These are phyloP conservation scores for Fraxinus paxiana DNA, from an alignment of 305 asterid species.

Conservation along the genomic window DNA sequence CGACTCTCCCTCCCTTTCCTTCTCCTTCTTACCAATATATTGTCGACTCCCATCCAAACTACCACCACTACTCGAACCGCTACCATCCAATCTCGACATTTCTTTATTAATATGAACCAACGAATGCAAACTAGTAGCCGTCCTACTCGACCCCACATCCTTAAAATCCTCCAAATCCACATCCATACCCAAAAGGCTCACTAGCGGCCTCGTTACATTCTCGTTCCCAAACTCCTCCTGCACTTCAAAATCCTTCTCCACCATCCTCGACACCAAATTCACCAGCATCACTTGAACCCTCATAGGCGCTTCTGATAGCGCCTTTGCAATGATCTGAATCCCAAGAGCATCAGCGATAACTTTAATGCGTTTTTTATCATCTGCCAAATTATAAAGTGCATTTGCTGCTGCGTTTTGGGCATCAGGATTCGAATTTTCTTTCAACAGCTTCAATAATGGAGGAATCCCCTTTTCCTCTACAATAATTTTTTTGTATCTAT, in stretches of 20 bases:
- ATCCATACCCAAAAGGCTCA: slow-evolving; percentile 47
- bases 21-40: slow-evolving; percentile 30
- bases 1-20: slow-evolving; percentile 41
- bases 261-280: slow-evolving; percentile 44
- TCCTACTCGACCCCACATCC: slow-evolving; percentile 26
- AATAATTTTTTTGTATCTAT: slow-evolving; percentile 38
- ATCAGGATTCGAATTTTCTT: slow-evolving; percentile 39
- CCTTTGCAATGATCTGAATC: slow-evolving; percentile 41
- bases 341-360: slow-evolving; percentile 36
- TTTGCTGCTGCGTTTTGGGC: slow-evolving; percentile 52
- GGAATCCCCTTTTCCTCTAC: slow-evolving; percentile 57
- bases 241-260: slow-evolving; percentile 34
- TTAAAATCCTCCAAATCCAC: slow-evolving; percentile 40
- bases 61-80: slow-evolving; percentile 24
- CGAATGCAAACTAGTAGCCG: slow-evolving; percentile 32
- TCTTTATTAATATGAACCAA: slow-evolving; percentile 43
- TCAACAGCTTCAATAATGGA: slow-evolving; percentile 54
- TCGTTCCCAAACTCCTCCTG: slow-evolving; percentile 64
- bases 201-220: slow-evolving; percentile 53
- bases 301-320: slow-evolving; percentile 36
- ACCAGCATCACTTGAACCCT: slow-evolving; percentile 38
- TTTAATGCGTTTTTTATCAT: slow-evolving; percentile 34
- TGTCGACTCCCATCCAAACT: slow-evolving; percentile 22
- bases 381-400: slow-evolving; percentile 47
- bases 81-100: slow-evolving; percentile 15